Base-by-base conservation (phyloP, 768 basidiomycete species). In the Chalciporus pseudorubinellus region DNA sequence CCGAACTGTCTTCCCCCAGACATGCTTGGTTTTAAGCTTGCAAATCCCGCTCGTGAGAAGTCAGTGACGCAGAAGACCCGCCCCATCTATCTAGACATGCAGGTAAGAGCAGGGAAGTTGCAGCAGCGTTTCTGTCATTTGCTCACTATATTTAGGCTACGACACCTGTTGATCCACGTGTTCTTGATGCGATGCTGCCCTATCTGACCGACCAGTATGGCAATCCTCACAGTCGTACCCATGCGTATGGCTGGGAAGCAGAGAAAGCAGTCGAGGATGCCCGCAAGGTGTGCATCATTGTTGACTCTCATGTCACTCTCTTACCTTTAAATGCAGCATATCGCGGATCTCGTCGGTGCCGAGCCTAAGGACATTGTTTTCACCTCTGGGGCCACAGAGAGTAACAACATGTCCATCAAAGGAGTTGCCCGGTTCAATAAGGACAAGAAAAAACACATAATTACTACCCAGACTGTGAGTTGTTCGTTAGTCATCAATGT, bases 241-340 rank as follows among this genome's bases (percentile, higher is more conserved):
- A 99, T 71, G 93, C 97, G 1, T 99, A 98, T 69, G 97, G 97
- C 4, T 99, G 97, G 97, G 97, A 99, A 72, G 92, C 95, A 6
- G 97, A 99, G 64, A 79, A 86, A 63, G 97, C 89, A 0, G 91
- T 97, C 7, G 97, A 98, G 65, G 84, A 87, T 55, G 95, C 93
- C 3, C 82, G 97, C 48, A 85, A 90, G 79, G 93, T 85, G 20
- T 46, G 59, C 38, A 9, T 46, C 19, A 63, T 66, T 14, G 10
- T 45, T 29, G 61, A 50, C 39, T 13, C 31, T 20, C 22, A 5
- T 34, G 14, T 19, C 14, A 44, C 47, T 6, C 7, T 47, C 31
- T 51, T 50, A 44, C 48, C 21, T 21, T 50, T 22, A 28, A 21
- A 34, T 29, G 29, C 62, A 98, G 91, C 79, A 95, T 63, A 77